phyloP scores from a whole-genome alignment of 148 eudicot species.

The Arbutus unedo region DNA sequence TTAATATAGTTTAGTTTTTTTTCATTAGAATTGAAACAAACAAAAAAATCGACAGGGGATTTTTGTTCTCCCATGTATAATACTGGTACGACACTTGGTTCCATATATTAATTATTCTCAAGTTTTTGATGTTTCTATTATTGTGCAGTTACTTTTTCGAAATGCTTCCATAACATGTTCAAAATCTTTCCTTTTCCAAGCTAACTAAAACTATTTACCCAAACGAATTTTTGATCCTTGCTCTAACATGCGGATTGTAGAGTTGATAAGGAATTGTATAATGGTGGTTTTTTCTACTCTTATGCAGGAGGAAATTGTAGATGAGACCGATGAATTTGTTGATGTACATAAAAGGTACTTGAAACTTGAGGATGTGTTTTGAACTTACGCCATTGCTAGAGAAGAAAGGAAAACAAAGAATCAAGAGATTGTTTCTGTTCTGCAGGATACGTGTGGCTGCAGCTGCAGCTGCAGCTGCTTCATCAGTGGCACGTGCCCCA shows the following conservation, averaged over 20 bases:
- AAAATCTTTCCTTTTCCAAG: background rate
- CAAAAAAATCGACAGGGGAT: too few relatives aligned
- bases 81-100: too few relatives aligned
- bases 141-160: background rate
- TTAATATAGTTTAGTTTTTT: too few relatives aligned
- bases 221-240: background rate
- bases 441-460: constrained; percentile 98
- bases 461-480: constrained; percentile 98
- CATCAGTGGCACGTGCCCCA: constrained; percentile 88
- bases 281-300: constrained; percentile 16
- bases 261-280: background rate
- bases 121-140: background rate
- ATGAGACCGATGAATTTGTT: constrained; percentile 95
- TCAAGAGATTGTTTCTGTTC: constrained; percentile 16
- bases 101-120: background rate
- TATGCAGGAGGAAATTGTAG: constrained; percentile 94
- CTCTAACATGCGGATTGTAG: background rate
- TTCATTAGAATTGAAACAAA: too few relatives aligned
- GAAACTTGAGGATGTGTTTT: background rate
- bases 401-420: background rate
- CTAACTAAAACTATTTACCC: background rate
- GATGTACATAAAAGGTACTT: constrained; percentile 88
- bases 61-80: too few relatives aligned
- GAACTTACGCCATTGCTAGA: background rate
- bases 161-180: background rate